Evolutionary conservation across 306 rosid species (phyloP).

Genomic region (Acacia acuminata): DNA sequence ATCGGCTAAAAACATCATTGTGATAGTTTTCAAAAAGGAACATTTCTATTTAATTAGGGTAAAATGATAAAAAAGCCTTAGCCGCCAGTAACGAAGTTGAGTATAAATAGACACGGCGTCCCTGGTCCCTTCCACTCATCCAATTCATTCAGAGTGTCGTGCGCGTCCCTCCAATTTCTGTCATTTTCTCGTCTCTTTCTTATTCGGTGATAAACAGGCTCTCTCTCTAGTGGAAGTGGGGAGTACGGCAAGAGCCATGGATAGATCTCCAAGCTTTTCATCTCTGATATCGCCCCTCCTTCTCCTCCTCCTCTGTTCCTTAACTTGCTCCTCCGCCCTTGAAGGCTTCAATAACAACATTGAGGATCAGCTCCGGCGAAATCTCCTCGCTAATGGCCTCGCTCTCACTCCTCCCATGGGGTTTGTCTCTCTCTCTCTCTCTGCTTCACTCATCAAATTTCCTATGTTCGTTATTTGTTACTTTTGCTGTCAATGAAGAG

Average conservation of each 20-base stretch:
- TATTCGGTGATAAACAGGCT: not conserved
- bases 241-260: slow-evolving; percentile 11
- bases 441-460: not conserved
- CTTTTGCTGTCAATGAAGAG: not conserved
- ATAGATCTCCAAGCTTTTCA: not conserved
- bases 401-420: slow-evolving; percentile 94
- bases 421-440: slow-evolving; percentile 37
- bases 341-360: not conserved
- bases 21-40: no score
- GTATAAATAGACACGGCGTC: not conserved
- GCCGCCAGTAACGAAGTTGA: no score
- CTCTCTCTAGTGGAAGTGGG: not conserved
- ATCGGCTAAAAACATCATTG: no score
- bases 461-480: not conserved
- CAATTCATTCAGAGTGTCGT: no score
- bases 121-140: not conserved
- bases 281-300: not conserved
- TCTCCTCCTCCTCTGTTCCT: slow-evolving; percentile 18
- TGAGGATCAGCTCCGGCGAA: slow-evolving; percentile 45
- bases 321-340: slow-evolving; percentile 32
- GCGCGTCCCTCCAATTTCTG: not conserved
- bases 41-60: no score
- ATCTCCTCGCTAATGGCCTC: slow-evolving; percentile 83
- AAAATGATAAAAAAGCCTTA: no score
- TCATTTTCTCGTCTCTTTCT: not conserved